Percentiles rank a stretch among this genome's conserved stretches.
phyloP scores from a whole-genome alignment of 1,139 yeast genomes.

The Geotrichum citri-aurantii region DNA sequence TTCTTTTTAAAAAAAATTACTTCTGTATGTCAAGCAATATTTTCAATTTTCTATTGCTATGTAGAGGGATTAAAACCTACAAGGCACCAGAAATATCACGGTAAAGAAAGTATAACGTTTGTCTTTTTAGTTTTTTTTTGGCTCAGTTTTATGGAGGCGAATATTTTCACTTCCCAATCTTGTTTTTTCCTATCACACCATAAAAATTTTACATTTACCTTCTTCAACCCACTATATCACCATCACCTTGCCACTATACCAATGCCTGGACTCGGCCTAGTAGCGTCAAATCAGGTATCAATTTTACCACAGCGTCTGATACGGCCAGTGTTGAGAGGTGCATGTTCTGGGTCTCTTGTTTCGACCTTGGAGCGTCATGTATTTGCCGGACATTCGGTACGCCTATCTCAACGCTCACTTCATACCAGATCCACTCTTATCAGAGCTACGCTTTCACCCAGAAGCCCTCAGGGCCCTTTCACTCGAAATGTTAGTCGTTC shows the following conservation, averaged over 20 bases:
- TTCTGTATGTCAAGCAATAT: too few relatives aligned
- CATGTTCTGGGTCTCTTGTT: background rate
- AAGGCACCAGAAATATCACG: background rate
- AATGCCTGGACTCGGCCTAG: constrained; percentile 4
- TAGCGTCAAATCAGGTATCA: constrained; percentile 1
- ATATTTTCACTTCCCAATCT: background rate
- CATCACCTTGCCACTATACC: background rate
- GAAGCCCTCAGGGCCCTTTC: background rate
- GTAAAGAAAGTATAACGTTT: background rate
- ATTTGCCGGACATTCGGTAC: background rate
- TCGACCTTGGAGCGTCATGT: background rate
- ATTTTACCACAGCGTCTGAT: background rate
- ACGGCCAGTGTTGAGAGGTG: background rate
- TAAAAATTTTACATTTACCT: background rate
- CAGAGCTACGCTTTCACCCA: background rate
- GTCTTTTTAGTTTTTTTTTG: background rate
- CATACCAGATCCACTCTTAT: background rate
- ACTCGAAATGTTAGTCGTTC: constrained; percentile 1
- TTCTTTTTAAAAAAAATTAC: too few relatives aligned
- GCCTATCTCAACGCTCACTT: background rate
- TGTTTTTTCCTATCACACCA: background rate
- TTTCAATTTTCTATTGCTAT: background rate
- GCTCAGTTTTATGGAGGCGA: background rate
- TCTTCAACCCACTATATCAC: background rate
- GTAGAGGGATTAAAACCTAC: background rate